Evolutionary conservation across 2,329 filamentous ascomycete species (phyloP).

Genomic region (Colletotrichum caudatum): DNA sequence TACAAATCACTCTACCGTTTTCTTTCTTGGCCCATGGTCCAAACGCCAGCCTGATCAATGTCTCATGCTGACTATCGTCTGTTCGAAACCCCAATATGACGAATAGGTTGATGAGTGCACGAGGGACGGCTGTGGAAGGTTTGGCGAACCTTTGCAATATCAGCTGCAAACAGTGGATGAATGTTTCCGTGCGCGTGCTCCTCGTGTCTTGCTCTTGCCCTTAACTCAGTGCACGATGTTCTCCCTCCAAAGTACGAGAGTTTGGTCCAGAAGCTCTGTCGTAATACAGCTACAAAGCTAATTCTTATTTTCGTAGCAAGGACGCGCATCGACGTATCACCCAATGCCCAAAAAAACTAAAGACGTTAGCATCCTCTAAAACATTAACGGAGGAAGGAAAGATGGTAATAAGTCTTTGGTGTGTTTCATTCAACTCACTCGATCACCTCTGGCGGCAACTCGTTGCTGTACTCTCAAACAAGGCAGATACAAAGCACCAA

Average conservation of each 20-base stretch:
- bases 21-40: not conserved
- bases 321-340: too few relatives aligned
- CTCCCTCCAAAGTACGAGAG: too few relatives aligned
- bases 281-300: too few relatives aligned
- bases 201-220: too few relatives aligned
- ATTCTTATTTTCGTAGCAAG: too few relatives aligned
- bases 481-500: not conserved
- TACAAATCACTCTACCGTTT: not conserved
- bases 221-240: not conserved
- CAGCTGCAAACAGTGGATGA: not conserved
- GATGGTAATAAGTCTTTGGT: too few relatives aligned
- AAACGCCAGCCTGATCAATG: not conserved
- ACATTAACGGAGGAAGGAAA: too few relatives aligned
- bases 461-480: constrained; percentile 16
- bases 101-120: not conserved
- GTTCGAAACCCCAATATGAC: too few relatives aligned
- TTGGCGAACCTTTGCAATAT: not conserved
- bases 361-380: too few relatives aligned
- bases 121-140: not conserved
- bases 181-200: too few relatives aligned
- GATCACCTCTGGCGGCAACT: constrained; percentile 44
- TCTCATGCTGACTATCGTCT: not conserved
- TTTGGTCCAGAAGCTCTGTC: too few relatives aligned
- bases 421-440: not conserved
- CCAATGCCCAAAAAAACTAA: too few relatives aligned